A percentile compares a stretch with the other conserved stretches of the same genome.
Conservation (phyloP, 129 eudicot species). For the Rutidosis leptorrhynchoides region DNA sequence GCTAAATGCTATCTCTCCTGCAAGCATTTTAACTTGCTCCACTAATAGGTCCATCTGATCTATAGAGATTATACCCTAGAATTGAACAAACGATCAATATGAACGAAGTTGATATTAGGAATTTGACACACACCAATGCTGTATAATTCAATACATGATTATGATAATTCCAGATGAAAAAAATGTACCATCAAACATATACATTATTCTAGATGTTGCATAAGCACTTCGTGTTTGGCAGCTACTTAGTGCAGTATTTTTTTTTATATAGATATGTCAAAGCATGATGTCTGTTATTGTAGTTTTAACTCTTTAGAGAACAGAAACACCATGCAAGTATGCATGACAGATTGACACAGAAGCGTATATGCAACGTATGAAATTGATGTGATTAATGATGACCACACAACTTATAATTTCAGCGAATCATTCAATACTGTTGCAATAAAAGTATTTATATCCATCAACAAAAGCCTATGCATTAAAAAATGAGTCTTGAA, state of each 20-base stretch:
- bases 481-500: constrained; percentile 16
- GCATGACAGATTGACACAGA: neutral
- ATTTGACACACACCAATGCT: neutral
- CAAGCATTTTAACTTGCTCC: constrained; percentile 64
- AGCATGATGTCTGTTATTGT: neutral
- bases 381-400: neutral
- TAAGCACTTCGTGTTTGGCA: neutral
- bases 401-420: neutral
- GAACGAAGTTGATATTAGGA: constrained; percentile 1
- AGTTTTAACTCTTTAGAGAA: neutral
- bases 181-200: neutral
- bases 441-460: neutral
- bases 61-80: constrained; percentile 45
- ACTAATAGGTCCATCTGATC: constrained; percentile 62
- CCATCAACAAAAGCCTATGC: neutral
- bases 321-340: neutral
- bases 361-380: neutral
- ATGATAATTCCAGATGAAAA: neutral
- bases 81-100: constrained; percentile 10
- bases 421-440: neutral
- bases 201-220: neutral
- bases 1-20: constrained; percentile 61
- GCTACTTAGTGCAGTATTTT: neutral
- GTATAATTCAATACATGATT: neutral
- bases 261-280: neutral